These are phyloP conservation scores for Beta macrorhiza DNA, from an alignment of 179 eudicot species.

Conservation along the genomic window DNA sequence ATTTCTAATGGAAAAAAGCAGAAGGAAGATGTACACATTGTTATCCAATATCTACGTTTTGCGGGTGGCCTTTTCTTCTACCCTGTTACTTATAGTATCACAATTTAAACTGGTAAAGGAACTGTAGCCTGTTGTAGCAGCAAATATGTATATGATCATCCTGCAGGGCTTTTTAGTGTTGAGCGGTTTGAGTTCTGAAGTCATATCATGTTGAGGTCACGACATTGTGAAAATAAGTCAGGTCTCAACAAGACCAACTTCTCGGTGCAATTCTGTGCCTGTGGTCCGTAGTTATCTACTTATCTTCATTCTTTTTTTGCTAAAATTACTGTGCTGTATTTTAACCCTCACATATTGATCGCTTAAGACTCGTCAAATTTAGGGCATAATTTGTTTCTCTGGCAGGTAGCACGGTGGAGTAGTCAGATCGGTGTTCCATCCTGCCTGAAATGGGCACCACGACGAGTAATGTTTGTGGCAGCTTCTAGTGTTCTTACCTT, in stretches of 20 bases:
- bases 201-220: too few species aligned
- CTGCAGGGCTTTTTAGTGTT: too few species aligned
- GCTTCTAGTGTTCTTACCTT: conserved; percentile 87
- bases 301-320: too few species aligned
- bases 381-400: neutral
- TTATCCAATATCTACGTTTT: neutral
- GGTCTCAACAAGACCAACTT: too few species aligned
- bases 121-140: neutral
- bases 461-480: conserved; percentile 87
- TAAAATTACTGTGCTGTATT: neutral
- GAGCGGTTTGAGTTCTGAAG: too few species aligned
- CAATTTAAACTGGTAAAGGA: neutral
- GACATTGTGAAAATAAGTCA: too few species aligned
- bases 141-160: neutral
- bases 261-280: neutral
- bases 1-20: neutral
- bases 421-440: conserved; percentile 82
- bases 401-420: conserved; percentile 71
- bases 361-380: neutral
- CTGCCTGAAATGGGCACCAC: conserved; percentile 95
- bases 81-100: neutral
- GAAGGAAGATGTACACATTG: neutral
- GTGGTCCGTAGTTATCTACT: neutral
- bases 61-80: neutral
- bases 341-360: too few species aligned